Conservation (phyloP, 345 rosid genomes). For the Chamaenerion angustifolium region DNA sequence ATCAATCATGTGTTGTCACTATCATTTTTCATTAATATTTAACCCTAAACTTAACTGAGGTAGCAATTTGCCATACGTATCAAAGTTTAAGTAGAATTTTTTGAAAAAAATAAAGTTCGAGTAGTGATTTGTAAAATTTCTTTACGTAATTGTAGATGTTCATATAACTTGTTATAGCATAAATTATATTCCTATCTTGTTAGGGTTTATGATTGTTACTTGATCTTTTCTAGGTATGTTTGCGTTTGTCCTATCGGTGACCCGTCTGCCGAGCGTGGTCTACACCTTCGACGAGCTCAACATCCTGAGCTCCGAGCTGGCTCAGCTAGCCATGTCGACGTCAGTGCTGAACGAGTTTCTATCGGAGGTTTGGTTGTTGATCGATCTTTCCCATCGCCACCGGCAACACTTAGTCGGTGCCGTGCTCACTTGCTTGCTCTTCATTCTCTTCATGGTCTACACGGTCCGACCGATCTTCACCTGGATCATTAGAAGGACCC, state of each 20-base stretch:
- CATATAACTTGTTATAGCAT: too few relatives aligned
- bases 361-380: not conserved
- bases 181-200: too few relatives aligned
- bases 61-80: too few relatives aligned
- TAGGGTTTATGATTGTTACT: too few relatives aligned
- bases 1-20: too few relatives aligned
- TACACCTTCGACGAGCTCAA: slow-evolving; percentile 3
- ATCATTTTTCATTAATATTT: too few relatives aligned
- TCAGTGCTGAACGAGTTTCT: not conserved
- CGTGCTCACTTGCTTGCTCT: not conserved
- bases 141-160: too few relatives aligned
- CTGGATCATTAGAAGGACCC: not conserved
- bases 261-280: slow-evolving; percentile 4
- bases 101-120: too few relatives aligned
- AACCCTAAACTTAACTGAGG: too few relatives aligned
- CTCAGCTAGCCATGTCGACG: slow-evolving; percentile 1
- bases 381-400: not conserved
- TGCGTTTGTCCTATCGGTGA: not conserved
- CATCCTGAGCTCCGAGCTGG: slow-evolving; percentile 7
- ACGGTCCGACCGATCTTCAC: not conserved
- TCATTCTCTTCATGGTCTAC: not conserved
- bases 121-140: too few relatives aligned
- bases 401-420: not conserved
- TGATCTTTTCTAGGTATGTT: not conserved
- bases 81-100: too few relatives aligned